Base-by-base conservation (phyloP, 345 rosid species). In the Viola odorata region DNA sequence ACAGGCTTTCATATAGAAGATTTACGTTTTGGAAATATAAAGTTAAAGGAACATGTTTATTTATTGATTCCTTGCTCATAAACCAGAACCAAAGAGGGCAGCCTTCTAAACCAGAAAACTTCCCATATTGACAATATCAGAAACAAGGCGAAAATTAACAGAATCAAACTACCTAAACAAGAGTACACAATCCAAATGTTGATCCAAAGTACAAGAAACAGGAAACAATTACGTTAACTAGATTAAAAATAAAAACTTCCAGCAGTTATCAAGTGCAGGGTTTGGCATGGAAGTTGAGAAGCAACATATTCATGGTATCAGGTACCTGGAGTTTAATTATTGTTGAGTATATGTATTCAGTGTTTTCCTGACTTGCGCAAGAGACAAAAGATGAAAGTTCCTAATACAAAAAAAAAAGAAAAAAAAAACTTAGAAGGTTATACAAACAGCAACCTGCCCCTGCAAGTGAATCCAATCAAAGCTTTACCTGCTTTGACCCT, bases 331-430 rank as follows among this genome's bases (percentile, higher is more conserved):
- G 92, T 68, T 85, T 89, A 57, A 83, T 81, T 57, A 89, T 75
- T 63, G 94, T 77, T 37, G 91, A 89, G 74, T 81, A 85, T 76
- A 92, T 85, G 69, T 73, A 78, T 66, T 81, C 96, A 5, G 94
- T 92, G 84, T 94, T 85, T 70, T 92, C 98, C 75, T 83, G 87
- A 63, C 96, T 92, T 63, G 94, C 91, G 71, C 69, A 78, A 70
- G 91, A 85, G 51, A 89, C 77, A 63, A 84, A 82, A 69, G 80
- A 70, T 49, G 84, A 79, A 72, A 89, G 98, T 78, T 82, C 96
- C 98, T 92, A 61, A 62, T 49, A 73, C 58, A 49, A 55, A 67
- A 7, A 45, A 7, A 63, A 37, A 37, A 49, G 53, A 67, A 7
- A 45, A 7, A 63, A 37, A 37, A n/a, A 3, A 0, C 13, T 12